These are phyloP conservation scores for Diutina sp. DNA, from an alignment of 1,139 yeast species.

Conservation along the genomic window DNA sequence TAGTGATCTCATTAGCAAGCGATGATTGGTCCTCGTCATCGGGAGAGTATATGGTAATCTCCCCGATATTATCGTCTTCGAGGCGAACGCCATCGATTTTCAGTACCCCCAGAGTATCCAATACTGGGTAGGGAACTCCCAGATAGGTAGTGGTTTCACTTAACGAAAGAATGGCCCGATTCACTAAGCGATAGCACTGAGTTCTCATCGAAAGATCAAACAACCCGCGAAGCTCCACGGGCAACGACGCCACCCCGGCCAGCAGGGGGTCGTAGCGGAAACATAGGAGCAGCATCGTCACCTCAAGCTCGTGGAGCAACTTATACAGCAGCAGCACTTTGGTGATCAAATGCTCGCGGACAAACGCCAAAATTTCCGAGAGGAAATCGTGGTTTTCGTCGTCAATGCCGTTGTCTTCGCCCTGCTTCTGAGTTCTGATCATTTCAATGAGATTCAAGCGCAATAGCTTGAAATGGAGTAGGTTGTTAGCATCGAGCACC, in stretches of 20 bases:
- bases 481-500: conserved; percentile 39
- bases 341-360: conserved; percentile 45
- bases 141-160: background rate
- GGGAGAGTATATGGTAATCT: background rate
- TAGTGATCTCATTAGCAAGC: background rate
- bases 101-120: background rate
- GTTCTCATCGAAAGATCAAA: conserved; percentile 42
- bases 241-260: conserved; percentile 29
- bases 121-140: background rate
- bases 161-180: conserved; percentile 26
- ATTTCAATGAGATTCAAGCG: conserved; percentile 52
- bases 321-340: conserved; percentile 39
- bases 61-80: background rate
- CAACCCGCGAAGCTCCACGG: conserved; percentile 35
- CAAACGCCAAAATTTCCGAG: conserved; percentile 43
- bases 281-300: conserved; percentile 59
- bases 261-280: conserved; percentile 30
- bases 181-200: conserved; percentile 48
- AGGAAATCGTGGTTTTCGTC: conserved; percentile 36
- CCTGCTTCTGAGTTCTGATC: conserved; percentile 37
- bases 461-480: conserved; percentile 50
- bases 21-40: background rate
- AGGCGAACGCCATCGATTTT: background rate
- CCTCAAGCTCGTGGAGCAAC: conserved; percentile 50
- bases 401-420: conserved; percentile 5